phyloP scores from a whole-genome alignment of 2,329 filamentous ascomycete genomes.

The Sporothrix inflata region DNA sequence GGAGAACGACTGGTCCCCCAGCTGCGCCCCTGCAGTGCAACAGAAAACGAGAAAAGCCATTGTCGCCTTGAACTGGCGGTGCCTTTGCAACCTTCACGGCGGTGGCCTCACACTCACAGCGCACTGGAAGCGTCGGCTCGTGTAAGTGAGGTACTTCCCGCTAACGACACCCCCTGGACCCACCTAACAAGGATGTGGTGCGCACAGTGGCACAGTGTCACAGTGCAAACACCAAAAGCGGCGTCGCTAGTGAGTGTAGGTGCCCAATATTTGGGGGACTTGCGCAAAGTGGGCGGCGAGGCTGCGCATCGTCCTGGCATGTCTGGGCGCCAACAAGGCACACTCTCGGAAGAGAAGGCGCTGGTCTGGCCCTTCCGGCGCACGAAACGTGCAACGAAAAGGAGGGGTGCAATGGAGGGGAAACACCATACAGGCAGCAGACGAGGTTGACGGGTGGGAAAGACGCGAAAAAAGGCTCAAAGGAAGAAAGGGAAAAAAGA shows the following conservation, averaged over 20 bases:
- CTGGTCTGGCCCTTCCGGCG: background rate
- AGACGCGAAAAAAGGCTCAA: constrained; percentile 4
- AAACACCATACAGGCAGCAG: background rate
- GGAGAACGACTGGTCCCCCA: background rate
- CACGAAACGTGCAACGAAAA: background rate
- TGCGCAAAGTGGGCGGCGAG: constrained; percentile 8
- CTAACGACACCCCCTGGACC: constrained; percentile 18
- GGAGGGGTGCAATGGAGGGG: background rate
- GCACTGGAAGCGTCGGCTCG: background rate
- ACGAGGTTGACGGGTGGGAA: background rate
- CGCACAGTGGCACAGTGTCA: background rate
- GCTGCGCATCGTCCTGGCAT: constrained; percentile 20
- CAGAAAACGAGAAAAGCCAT: background rate
- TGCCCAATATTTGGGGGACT: background rate
- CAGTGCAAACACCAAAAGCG: background rate
- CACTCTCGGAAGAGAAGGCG: background rate
- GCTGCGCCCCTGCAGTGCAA: background rate
- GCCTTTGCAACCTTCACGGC: background rate
- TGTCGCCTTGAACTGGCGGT: constrained; percentile 1
- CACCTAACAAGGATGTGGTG: background rate
- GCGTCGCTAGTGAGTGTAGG: background rate
- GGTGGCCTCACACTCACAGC: background rate
- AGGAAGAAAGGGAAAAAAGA: background rate
- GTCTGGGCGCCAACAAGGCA: constrained; percentile 25
- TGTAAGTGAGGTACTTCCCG: constrained; percentile 13